phyloP scores from a whole-genome alignment of 148 eudicot genomes.

The Gaultheria prostrata region DNA sequence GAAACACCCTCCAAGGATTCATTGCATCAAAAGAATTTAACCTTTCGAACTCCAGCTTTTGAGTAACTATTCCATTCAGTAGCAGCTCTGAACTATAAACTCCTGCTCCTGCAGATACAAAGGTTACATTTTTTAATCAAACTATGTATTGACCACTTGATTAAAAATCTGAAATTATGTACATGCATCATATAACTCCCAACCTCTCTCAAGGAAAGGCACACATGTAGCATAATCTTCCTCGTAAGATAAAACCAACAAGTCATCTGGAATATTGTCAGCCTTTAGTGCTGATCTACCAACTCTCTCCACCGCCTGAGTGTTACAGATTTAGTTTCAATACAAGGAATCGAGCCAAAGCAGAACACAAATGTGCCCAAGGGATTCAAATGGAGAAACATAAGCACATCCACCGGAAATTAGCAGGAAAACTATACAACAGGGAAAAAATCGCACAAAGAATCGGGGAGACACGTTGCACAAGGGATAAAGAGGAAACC shows the following conservation, averaged over 20 bases:
- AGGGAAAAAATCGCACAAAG: not conserved
- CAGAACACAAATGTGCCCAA: not conserved
- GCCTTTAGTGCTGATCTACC: conserved; percentile 56
- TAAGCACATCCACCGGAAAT: not conserved
- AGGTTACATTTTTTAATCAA: not conserved
- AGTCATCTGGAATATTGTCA: conserved; percentile 47
- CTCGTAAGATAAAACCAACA: conserved; percentile 80
- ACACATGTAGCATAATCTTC: conserved; percentile 68
- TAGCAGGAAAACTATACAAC: not conserved
- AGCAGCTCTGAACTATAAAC: conserved; percentile 78
- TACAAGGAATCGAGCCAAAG: not conserved
- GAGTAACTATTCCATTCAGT: conserved; percentile 76
- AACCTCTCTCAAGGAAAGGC: conserved; percentile 86
- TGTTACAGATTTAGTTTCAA: conserved; percentile 11
- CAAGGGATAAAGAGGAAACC: not conserved
- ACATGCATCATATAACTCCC: not conserved
- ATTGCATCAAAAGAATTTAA: conserved; percentile 23
- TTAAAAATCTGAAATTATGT: not conserved
- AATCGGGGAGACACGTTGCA: not conserved
- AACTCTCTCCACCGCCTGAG: conserved; percentile 73
- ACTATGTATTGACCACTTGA: not conserved
- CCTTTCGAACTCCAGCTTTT: conserved; percentile 85
- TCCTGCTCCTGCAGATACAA: conserved; percentile 49
- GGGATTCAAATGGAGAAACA: not conserved
- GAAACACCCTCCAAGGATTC: not conserved